Percentiles rank a stretch among this genome's conserved stretches.
Conservation (phyloP, 1,284 basidiomycete species). For the Cutaneotrichosporon sp. region DNA sequence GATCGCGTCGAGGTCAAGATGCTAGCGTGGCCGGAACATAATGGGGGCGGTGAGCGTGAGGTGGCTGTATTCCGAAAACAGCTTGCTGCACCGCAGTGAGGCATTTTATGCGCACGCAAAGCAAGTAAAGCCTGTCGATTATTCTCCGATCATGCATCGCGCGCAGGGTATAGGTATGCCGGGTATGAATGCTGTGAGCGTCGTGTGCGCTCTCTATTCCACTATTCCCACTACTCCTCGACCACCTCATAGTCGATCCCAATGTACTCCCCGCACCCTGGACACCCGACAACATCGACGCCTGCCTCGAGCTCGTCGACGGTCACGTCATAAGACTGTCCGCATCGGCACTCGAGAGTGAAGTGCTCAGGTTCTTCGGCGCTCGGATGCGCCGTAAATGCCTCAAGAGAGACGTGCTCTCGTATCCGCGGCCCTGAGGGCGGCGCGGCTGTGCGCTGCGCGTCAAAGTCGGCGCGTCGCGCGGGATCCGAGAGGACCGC, state of each 20-base stretch:
- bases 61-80: background rate
- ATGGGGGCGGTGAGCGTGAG: conserved; percentile 4
- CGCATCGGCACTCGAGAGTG: conserved; percentile 53
- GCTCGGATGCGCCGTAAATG: conserved; percentile 36
- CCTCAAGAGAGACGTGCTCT: conserved; percentile 42
- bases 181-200: background rate
- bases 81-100: too few relatives aligned
- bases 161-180: background rate
- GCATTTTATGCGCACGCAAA: too few relatives aligned
- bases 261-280: conserved; percentile 55
- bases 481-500: conserved; percentile 42
- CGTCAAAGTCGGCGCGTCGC: conserved; percentile 24
- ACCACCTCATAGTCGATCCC: conserved; percentile 54
- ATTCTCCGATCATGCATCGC: background rate
- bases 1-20: background rate
- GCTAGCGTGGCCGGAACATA: background rate
- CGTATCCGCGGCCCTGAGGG: conserved; percentile 21
- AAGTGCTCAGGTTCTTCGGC: conserved; percentile 41
- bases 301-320: conserved; percentile 51
- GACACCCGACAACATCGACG: conserved; percentile 53
- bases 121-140: too few relatives aligned
- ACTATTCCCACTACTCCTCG: conserved; percentile 28
- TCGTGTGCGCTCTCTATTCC: background rate
- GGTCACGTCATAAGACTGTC: conserved; percentile 47
- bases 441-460: conserved; percentile 6